These are phyloP conservation scores for Prototheca cutis DNA, from an alignment of 163 green algal genomes.

Conservation along the genomic window DNA sequence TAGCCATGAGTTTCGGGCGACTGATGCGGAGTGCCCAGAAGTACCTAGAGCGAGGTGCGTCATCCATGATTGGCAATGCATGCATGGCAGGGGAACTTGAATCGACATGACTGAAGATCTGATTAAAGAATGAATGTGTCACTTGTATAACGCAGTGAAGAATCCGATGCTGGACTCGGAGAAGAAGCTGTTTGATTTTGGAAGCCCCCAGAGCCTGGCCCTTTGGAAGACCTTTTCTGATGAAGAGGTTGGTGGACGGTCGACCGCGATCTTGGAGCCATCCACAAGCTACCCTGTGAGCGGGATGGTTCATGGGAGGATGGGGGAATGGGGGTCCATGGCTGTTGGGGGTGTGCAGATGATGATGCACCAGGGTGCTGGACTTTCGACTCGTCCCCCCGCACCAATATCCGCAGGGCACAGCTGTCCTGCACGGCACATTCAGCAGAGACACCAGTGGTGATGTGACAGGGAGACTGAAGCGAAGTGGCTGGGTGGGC, in stretches of 20 bases:
- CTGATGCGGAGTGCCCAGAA: background rate
- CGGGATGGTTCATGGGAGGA: background rate
- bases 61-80: background rate
- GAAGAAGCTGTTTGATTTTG: constrained; percentile 24
- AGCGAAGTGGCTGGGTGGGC: constrained; percentile 43
- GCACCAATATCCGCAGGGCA: constrained; percentile 14
- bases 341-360: background rate
- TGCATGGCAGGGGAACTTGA: background rate
- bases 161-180: constrained; percentile 3
- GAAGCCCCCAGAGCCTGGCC: constrained; percentile 17
- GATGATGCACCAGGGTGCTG: background rate
- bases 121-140: background rate
- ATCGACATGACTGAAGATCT: background rate
- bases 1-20: background rate
- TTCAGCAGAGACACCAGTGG: constrained; percentile 17
- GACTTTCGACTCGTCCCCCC: background rate
- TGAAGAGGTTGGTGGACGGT: constrained; percentile 28
- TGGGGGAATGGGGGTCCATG: background rate
- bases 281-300: background rate
- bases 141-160: constrained; percentile 5
- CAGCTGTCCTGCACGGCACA: constrained; percentile 23
- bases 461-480: constrained; percentile 14
- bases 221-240: constrained; percentile 40
- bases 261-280: constrained; percentile 15
- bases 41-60: background rate